A percentile compares a stretch with the other conserved stretches of the same genome.
These are phyloP conservation scores for Candida boidinii DNA, from an alignment of 805 yeast genomes.

Conservation along the genomic window DNA sequence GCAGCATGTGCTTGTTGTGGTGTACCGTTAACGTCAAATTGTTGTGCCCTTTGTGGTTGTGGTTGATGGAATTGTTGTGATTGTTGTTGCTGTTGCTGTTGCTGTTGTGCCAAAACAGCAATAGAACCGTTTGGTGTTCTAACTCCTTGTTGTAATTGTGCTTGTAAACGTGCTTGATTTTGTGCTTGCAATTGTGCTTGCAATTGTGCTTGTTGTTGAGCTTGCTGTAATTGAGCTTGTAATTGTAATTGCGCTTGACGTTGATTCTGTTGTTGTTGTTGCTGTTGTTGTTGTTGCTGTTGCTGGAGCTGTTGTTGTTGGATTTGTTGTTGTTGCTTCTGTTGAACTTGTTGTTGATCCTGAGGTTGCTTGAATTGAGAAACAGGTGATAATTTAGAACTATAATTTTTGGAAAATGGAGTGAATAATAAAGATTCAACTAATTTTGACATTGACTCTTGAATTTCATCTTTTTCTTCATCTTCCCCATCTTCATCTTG, in stretches of 20 bases:
- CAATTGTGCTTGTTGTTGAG: constrained; percentile 2
- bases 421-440: constrained; percentile 24
- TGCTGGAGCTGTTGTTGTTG: constrained; percentile 6
- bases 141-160: not conserved
- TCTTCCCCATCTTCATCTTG: not conserved
- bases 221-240: not conserved
- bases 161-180: not conserved
- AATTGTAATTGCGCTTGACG: not conserved
- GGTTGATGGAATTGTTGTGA: constrained; percentile 23
- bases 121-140: too few species aligned
- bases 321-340: not conserved
- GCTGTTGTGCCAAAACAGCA: constrained; percentile 20
- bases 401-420: constrained; percentile 25
- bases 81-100: constrained; percentile 20
- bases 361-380: too few species aligned
- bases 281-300: constrained; percentile 3
- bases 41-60: constrained; percentile 18
- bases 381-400: constrained; percentile 10
- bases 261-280: constrained; percentile 2
- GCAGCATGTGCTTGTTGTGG: constrained; percentile 15
- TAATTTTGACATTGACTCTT: constrained; percentile 15
- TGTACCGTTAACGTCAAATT: constrained; percentile 15
- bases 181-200: not conserved
- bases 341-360: not conserved
- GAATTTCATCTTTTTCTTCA: constrained; percentile 3